These are phyloP conservation scores for Noccaea caerulescens DNA, from an alignment of 345 rosid species.

Conservation along the genomic window DNA sequence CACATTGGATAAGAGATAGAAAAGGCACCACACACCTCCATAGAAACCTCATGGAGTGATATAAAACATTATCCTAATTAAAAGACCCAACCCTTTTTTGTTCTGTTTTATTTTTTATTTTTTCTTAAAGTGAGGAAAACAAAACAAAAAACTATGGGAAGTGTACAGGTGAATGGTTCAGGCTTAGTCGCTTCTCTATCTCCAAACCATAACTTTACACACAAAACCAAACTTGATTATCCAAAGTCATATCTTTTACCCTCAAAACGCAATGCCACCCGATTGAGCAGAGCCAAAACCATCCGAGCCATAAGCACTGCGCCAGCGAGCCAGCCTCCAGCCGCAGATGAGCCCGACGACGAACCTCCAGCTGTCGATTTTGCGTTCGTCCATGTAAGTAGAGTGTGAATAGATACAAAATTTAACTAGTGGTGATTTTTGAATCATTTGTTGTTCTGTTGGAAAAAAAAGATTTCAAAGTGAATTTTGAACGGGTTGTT, in stretches of 20 bases:
- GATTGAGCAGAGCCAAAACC: conserved; percentile 38
- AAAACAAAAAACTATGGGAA: conserved; percentile 52
- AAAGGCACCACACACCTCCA: conserved; percentile 46
- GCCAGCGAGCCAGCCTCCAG: conserved; percentile 47
- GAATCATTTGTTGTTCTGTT: background rate
- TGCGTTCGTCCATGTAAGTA: conserved; percentile 86
- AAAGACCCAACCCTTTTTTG: background rate
- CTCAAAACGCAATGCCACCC: conserved; percentile 36
- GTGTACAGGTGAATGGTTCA: conserved; percentile 60
- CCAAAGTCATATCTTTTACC: conserved; percentile 34
- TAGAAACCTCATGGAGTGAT: conserved; percentile 18
- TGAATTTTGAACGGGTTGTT: background rate
- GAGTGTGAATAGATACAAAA: background rate
- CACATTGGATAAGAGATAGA: conserved; percentile 50
- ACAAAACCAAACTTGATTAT: conserved; percentile 26
- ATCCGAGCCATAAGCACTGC: conserved; percentile 58
- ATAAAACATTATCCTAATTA: conserved; percentile 34
- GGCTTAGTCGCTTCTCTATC: conserved; percentile 55
- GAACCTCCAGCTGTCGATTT: conserved; percentile 67
- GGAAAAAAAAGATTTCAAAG: background rate
- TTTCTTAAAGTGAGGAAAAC: conserved; percentile 11
- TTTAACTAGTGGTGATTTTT: background rate
- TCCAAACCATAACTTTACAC: conserved; percentile 33
- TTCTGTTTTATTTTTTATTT: conserved; percentile 2
- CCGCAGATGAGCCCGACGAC: conserved; percentile 42